Evolutionary conservation across 352 stramenopile genomes (phyloP), one percentile per base, ranked within the genome.

Genomic region (Phytophthora capsici): DNA sequence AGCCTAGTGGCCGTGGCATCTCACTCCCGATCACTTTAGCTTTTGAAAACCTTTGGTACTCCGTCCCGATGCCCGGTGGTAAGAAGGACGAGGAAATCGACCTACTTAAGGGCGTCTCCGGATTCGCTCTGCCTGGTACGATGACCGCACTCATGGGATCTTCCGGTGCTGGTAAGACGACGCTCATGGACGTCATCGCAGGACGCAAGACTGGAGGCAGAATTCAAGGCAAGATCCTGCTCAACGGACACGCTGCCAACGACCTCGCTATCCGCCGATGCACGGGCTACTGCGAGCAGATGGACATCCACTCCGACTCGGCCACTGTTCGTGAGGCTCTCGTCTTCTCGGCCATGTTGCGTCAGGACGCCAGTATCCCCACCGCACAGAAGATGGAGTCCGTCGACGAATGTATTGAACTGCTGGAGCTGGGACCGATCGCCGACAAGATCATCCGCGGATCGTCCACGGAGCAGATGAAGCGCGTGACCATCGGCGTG

Each of bases 181-280:
- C 95, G 2, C 77, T 98, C 10, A 93, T 98, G 73, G 93, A 98
- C 73, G 93, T 98, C 1, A 95, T 99, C 43, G 91, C 95, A 0
- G 75, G 95, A 5, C 79, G 95, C 45, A 98, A 98, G 69, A 95
- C 80, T 8, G 84, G 81, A 34, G 95, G 94, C 9, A 80, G 70
- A 26, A 86, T 94, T 37, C 71, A 63, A 16, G 91, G 90, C 12
- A 67, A 92, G 5, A 84, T 97, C 22, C 25, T 89, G 23, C 70
- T 76, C 8, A 91, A 89, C n/a, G 80, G 80, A 1, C 66, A 75
- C 45, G 59, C 73, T 0, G 76, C 79, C 2, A 84, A 73, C 5
- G 74, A 80, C 19, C 69, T 88, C 26, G 72, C 77, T 10, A 75
- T 89, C 16, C 68, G 76, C 1, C 54, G 80, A 7, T 77, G 69